Conservation (phyloP, 805 yeast species). For the Yarrowia osloensis region DNA sequence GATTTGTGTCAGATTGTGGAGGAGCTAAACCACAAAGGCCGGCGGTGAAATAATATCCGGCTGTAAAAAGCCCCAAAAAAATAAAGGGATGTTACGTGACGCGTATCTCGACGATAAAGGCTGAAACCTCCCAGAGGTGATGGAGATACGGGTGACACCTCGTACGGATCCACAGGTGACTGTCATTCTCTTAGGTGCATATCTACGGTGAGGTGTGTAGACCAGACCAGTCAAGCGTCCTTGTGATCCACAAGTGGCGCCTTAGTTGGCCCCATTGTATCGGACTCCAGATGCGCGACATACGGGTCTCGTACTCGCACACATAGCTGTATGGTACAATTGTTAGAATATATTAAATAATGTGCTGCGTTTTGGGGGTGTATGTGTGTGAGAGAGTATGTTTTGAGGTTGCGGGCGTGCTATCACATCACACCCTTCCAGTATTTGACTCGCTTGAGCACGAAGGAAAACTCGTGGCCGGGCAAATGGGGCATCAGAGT, state of each 20-base stretch:
- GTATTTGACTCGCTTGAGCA: slow-evolving; percentile 12
- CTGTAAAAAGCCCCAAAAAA: too few species aligned
- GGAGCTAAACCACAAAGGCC: not conserved
- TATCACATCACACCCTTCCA: slow-evolving; percentile 3
- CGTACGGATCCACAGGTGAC: too few species aligned
- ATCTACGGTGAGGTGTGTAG: too few species aligned
- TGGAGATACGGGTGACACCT: too few species aligned
- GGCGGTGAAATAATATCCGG: not conserved
- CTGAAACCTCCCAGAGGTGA: not conserved
- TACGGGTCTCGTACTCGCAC: too few species aligned
- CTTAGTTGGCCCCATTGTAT: too few species aligned
- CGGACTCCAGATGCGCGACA: too few species aligned
- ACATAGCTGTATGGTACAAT: not conserved
- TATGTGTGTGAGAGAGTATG: too few species aligned
- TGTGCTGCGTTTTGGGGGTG: not conserved
- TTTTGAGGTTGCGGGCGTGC: too few species aligned
- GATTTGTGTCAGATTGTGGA: not conserved
- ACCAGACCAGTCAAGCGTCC: too few species aligned
- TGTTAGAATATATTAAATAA: not conserved
- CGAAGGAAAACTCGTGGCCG: slow-evolving; percentile 3
- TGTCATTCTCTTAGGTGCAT: too few species aligned
- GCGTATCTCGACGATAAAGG: not conserved
- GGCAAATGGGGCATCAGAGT: slow-evolving; percentile 25
- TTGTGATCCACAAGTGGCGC: too few species aligned
- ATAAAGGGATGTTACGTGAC: not conserved